Base-by-base conservation (phyloP, 345 rosid species). In the Pelargonium nanum region DNA sequence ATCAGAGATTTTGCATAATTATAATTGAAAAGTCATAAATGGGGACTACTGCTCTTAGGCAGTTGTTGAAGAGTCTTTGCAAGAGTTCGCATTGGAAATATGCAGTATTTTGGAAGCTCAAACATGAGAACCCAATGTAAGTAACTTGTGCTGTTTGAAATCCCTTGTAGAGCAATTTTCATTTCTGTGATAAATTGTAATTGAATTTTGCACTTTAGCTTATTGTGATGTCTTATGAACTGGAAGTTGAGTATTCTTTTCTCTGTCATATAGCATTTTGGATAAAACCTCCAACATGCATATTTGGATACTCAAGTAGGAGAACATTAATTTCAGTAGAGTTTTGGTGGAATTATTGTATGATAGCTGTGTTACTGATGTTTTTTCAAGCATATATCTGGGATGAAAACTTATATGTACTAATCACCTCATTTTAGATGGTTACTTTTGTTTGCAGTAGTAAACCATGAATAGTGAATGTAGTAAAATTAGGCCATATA, bases 41-140 rank as follows among this genome's bases (percentile, higher is more conserved):
- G 91, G 88, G 74, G 64, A 67, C 73, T 53, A 55, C 75, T 69
- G 73, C 74, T 59, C 52, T 78, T 64, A 76, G 81, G 61, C 78
- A 76, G 71, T 70, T 82, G 58, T 74, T 85, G 68, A 66, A 59
- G 66, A 71, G 76, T 26, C 64, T 77, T 50, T 82, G 90, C 74
- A 34, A 22, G 58, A 56, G 64, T 71, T 77, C 81, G 19, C 55
- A 26, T 51, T 85, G 90, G 90, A 70, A 75, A 19, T 85, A 85
- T 67, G 85, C 82, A 6, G 81, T 81, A 53, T 68, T 82, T 57
- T 85, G 90, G 90, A 78, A 80, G 79, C 72, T 78, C 9, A 59
- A 72, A 66, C 82, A 67, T 26, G 73, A 65, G 23, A 68, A 23
- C 67, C 83, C 76, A 45, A 68, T 52, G 90, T 85, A 75, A 80